These are phyloP conservation scores for Penicillium soppii DNA, from an alignment of 495 filamentous ascomycete species.

Conservation along the genomic window DNA sequence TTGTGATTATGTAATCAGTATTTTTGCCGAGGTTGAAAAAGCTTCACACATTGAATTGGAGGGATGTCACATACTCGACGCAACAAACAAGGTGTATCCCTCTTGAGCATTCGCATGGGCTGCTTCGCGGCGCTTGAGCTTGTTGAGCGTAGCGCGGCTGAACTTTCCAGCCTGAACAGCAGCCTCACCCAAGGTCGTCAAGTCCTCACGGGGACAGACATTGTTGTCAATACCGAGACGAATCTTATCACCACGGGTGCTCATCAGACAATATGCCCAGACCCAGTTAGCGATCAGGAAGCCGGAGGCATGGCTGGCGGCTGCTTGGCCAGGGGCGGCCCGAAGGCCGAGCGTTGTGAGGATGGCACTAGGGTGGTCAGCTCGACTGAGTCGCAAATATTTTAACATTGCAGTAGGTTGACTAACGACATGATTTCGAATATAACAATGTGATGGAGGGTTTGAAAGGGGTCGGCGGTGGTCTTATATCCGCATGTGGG, in stretches of 20 bases:
- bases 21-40: neutral
- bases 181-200: conserved; percentile 43
- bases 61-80: conserved; percentile 26
- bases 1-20: conserved; percentile 8
- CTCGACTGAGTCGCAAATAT: too few relatives aligned
- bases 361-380: conserved; percentile 16
- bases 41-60: neutral
- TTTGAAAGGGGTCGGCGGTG: too few relatives aligned
- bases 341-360: conserved; percentile 28
- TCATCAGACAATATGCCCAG: conserved; percentile 44
- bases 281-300: conserved; percentile 48
- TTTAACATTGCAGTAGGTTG: too few relatives aligned
- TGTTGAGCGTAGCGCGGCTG: conserved; percentile 39
- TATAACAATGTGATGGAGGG: too few relatives aligned
- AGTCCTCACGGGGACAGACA: conserved; percentile 42
- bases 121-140: conserved; percentile 46
- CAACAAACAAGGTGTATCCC: conserved; percentile 47
- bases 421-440: neutral
- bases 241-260: conserved; percentile 42
- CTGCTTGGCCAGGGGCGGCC: conserved; percentile 13
- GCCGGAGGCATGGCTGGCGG: conserved; percentile 35
- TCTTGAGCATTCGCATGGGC: conserved; percentile 51
- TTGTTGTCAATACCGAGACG: conserved; percentile 51
- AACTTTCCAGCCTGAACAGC: conserved; percentile 52
- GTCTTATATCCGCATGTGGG: neutral